A percentile compares a stretch with the other conserved stretches of the same genome.
phyloP scores from a whole-genome alignment of 352 stramenopile species.

The Detonula confervacea region DNA sequence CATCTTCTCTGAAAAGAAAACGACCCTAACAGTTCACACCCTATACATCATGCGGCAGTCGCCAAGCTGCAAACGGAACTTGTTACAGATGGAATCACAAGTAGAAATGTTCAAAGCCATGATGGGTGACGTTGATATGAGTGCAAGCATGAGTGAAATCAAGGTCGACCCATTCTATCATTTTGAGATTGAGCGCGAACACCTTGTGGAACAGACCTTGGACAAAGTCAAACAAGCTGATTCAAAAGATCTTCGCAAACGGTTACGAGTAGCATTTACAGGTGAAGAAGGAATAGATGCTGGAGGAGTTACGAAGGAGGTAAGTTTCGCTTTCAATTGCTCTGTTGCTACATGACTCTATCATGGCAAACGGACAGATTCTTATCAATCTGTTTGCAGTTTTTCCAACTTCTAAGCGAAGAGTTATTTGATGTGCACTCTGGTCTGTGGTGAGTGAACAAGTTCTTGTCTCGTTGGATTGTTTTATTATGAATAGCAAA shows the following conservation, averaged over 20 bases:
- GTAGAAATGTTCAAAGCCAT: conserved; percentile 78
- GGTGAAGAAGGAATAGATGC: conserved; percentile 90
- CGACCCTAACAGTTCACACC: too few species aligned
- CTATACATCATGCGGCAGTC: conserved; percentile 26
- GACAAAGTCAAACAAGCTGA: conserved; percentile 66
- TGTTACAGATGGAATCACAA: conserved; percentile 85
- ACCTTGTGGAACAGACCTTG: conserved; percentile 84
- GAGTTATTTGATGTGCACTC: conserved; percentile 88
- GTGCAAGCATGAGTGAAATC: conserved; percentile 39
- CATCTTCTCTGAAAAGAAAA: too few species aligned
- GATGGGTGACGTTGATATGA: conserved; percentile 49
- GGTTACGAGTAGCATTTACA: conserved; percentile 84
- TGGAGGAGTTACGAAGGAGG: conserved; percentile 88
- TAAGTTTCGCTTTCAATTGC: conserved; percentile 1
- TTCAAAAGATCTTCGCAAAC: conserved; percentile 78
- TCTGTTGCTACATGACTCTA: background rate
- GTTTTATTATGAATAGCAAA: too few species aligned
- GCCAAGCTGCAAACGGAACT: conserved; percentile 78
- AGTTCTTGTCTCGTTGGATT: too few species aligned
- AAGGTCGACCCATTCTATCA: conserved; percentile 81
- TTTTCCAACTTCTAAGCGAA: conserved; percentile 87
- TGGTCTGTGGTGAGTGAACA: conserved; percentile 87
- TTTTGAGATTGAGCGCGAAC: conserved; percentile 80
- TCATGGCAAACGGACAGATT: background rate
- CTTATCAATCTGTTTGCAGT: conserved; percentile 38